Evolutionary conservation across 371 early-diverging fungal species (phyloP).

Genomic region (Apophysomyces variabilis): DNA sequence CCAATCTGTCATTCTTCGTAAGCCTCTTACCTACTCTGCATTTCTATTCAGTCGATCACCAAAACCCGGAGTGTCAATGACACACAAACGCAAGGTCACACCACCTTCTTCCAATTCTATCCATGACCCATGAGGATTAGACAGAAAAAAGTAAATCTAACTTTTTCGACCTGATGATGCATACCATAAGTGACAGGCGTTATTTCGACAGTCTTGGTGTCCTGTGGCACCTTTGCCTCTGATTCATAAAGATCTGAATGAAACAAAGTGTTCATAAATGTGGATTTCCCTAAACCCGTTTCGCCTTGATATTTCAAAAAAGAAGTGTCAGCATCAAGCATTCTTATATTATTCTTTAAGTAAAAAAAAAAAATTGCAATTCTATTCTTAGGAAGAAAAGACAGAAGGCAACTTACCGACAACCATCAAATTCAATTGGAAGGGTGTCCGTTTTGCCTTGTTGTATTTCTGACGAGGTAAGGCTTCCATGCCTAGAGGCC

Average conservation of each 20-base stretch:
- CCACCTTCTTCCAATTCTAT: slow-evolving; percentile 92
- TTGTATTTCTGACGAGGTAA: slow-evolving; percentile 73
- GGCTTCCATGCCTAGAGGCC: slow-evolving; percentile 70
- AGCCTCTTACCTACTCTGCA: slow-evolving; percentile 76
- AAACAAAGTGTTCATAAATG: slow-evolving; percentile 93
- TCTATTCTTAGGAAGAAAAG: background rate
- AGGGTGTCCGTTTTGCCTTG: slow-evolving; percentile 66
- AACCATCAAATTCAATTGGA: slow-evolving; percentile 79
- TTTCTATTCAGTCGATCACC: slow-evolving; percentile 83
- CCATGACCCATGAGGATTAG: background rate
- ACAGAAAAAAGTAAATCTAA: slow-evolving; percentile 6
- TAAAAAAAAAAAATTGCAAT: background rate
- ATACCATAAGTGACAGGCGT: slow-evolving; percentile 72
- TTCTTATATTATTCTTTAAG: slow-evolving; percentile 20
- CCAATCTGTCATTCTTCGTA: background rate
- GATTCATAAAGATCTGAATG: slow-evolving; percentile 70
- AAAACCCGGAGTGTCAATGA: slow-evolving; percentile 97
- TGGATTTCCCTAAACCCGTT: slow-evolving; percentile 91
- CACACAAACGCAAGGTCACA: slow-evolving; percentile 81
- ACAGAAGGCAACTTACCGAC: slow-evolving; percentile 61
- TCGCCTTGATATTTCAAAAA: slow-evolving; percentile 45
- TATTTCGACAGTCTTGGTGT: slow-evolving; percentile 70
- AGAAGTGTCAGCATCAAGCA: no score
- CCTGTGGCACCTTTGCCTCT: slow-evolving; percentile 54
- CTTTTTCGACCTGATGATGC: slow-evolving; percentile 6